Conservation (phyloP, 2,329 filamentous ascomycete genomes). For the Aspergillus calidoustus region DNA sequence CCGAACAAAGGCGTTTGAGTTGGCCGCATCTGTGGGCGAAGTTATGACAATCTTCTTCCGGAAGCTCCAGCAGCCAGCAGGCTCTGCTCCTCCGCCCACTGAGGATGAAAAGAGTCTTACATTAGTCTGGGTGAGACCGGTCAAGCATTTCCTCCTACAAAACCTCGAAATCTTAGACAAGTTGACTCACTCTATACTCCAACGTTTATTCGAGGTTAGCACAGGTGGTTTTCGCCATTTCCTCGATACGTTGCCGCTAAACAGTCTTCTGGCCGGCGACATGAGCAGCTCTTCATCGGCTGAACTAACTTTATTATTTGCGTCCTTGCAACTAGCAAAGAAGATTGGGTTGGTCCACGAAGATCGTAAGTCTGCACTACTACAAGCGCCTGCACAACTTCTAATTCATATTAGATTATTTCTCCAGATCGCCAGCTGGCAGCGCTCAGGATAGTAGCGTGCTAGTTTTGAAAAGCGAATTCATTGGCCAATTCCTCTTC, state of each 20-base stretch:
- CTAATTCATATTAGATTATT: slow-evolving; percentile 32
- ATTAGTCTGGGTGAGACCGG: slow-evolving; percentile 42
- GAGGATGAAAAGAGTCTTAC: slow-evolving; percentile 22
- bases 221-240: slow-evolving; percentile 50
- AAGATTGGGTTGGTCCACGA: slow-evolving; percentile 72
- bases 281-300: slow-evolving; percentile 54
- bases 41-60: slow-evolving; percentile 35
- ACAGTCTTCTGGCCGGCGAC: slow-evolving; percentile 53
- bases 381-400: slow-evolving; percentile 6
- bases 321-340: slow-evolving; percentile 72
- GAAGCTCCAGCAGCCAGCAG: slow-evolving; percentile 29
- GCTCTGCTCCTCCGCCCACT: background rate
- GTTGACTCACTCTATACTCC: slow-evolving; percentile 42
- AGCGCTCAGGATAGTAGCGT: slow-evolving; percentile 21
- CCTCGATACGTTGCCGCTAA: slow-evolving; percentile 61
- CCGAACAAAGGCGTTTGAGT: slow-evolving; percentile 36
- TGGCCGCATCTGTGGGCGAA: slow-evolving; percentile 35
- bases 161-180: slow-evolving; percentile 42
- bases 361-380: slow-evolving; percentile 54
- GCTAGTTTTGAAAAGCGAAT: slow-evolving; percentile 40
- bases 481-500: slow-evolving; percentile 44
- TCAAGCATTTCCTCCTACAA: slow-evolving; percentile 42
- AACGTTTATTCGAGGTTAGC: slow-evolving; percentile 41
- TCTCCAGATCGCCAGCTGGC: slow-evolving; percentile 25
- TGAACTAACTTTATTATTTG: slow-evolving; percentile 65